A percentile compares a stretch with the other conserved stretches of the same genome.
Conservation (phyloP, 768 basidiomycete species). For the Leucogyrophana mollusca region DNA sequence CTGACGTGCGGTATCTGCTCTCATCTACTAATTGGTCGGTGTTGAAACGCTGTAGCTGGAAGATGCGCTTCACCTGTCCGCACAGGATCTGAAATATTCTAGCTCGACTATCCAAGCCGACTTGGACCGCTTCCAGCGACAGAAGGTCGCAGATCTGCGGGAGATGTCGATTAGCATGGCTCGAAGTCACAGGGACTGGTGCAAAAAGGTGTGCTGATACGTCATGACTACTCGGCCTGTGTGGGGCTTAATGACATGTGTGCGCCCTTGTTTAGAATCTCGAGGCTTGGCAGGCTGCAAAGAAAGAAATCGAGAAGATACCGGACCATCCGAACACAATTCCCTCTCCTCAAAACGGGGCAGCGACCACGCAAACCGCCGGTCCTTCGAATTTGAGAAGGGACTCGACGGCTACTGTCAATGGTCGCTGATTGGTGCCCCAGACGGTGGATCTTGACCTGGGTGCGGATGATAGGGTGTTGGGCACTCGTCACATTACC, state of each 20-base stretch:
- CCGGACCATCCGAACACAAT: slow-evolving; percentile 83
- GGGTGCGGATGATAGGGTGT: background rate
- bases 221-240: too few relatives aligned
- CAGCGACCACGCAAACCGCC: too few relatives aligned
- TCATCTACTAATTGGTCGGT: slow-evolving; percentile 11
- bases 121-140: slow-evolving; percentile 95
- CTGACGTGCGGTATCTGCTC: slow-evolving; percentile 7
- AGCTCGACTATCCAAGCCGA: slow-evolving; percentile 97
- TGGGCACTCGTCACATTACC: too few relatives aligned
- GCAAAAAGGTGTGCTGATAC: slow-evolving; percentile 69
- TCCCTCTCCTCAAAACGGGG: slow-evolving; percentile 36
- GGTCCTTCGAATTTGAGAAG: slow-evolving; percentile 45
- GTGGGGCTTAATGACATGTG: too few relatives aligned
- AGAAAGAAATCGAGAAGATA: slow-evolving; percentile 87
- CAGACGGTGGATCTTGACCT: too few relatives aligned
- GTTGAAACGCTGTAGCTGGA: slow-evolving; percentile 67
- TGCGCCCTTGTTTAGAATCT: slow-evolving; percentile 89
- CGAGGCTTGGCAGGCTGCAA: slow-evolving; percentile 96
- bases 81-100: slow-evolving; percentile 94
- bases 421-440: slow-evolving; percentile 45
- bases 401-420: slow-evolving; percentile 71
- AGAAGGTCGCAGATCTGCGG: slow-evolving; percentile 94
- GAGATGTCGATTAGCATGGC: slow-evolving; percentile 94
- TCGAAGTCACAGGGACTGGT: slow-evolving; percentile 92
- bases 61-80: slow-evolving; percentile 88